Evolutionary conservation across 2,329 filamentous ascomycete species (phyloP), one percentile per base, ranked within the genome.

Genomic region (Pseudogymnoascus sp.): DNA sequence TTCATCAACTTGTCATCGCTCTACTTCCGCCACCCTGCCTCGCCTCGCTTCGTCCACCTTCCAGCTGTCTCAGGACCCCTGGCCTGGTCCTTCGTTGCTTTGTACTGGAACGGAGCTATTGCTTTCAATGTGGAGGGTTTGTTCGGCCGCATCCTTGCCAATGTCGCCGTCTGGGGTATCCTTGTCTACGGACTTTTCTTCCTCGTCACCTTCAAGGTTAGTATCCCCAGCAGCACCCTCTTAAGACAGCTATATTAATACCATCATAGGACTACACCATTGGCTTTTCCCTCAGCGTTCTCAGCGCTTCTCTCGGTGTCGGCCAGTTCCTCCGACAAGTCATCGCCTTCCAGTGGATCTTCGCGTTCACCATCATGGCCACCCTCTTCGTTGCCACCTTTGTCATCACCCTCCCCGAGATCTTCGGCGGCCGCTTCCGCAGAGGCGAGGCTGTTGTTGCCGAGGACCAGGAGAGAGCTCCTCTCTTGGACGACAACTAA

Each of bases 31-130:
- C 88, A 95, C 77, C 82, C 82, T 19, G 83, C 82, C 0, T 87
- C 88, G 62, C 85, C 89, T 3, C 82, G 86, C 64, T 85, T 89
- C 70, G 90, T 96, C 68, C 91, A 96, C 75, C 78, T 86, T 9
- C 85, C 90, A 5, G 86, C 86, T 49, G 85, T 92, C 22, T 87
- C 88, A 14, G 90, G 86, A 0, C 92, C 92, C 5, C 79, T 96
- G 68, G 90, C 88, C 1, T 96, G 91, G 90, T 92, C 88, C 12
- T 90, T 94, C 71, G 86, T 93, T 12, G 89, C 90, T 30, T 81
- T 96, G 61, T 93, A 92, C 79, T 96, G 91, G 90, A 90, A 91
- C 69, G 92, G 92, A 7, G 91, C 92, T 19, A 86, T 92, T 58
- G 89, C 90, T 72, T 84, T 93, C n/a, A 80, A 90, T 71, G 82